These are phyloP conservation scores for Chlorella variabilis DNA, from an alignment of 163 green algal species.

Conservation along the genomic window DNA sequence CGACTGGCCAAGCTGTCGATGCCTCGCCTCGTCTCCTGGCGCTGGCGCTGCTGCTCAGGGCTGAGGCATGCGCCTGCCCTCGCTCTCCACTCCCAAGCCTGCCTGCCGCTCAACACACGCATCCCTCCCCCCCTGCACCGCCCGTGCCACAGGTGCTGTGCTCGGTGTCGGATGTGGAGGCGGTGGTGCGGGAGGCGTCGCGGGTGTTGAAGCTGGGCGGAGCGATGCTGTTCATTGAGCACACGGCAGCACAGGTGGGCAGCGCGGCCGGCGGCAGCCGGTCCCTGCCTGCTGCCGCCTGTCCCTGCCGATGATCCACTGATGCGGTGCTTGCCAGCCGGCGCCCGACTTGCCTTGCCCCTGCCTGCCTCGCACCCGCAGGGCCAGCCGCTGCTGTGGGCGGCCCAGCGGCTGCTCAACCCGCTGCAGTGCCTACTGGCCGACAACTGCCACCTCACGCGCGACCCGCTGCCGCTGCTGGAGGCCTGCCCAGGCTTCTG, in stretches of 20 bases:
- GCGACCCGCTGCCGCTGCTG: slow-evolving; percentile 64
- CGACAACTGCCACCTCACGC: slow-evolving; percentile 79
- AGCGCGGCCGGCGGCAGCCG: neutral
- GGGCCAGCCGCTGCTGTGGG: slow-evolving; percentile 46
- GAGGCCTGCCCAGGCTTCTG: slow-evolving; percentile 37
- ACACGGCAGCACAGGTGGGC: slow-evolving; percentile 56
- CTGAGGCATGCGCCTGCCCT: neutral
- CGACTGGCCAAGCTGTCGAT: too few relatives aligned
- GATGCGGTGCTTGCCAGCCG: neutral
- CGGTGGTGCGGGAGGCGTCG: slow-evolving; percentile 57
- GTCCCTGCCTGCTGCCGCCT: too few relatives aligned
- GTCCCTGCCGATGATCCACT: too few relatives aligned
- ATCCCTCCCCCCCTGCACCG: too few relatives aligned
- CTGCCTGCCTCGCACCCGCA: neutral
- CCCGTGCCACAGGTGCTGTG: slow-evolving; percentile 69
- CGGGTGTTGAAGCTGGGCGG: slow-evolving; percentile 76
- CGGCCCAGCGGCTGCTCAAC: slow-evolving; percentile 67
- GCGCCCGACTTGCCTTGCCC: neutral
- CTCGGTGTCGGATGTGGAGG: slow-evolving; percentile 52
- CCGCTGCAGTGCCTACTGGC: slow-evolving; percentile 79
- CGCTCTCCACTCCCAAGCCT: neutral
- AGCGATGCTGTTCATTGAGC: slow-evolving; percentile 78
- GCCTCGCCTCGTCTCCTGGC: too few relatives aligned
- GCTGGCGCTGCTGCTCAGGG: too few relatives aligned
- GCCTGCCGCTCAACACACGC: too few relatives aligned